These are phyloP conservation scores for Diaporthe vexans DNA, from an alignment of 2,329 filamentous ascomycete species.

Conservation along the genomic window DNA sequence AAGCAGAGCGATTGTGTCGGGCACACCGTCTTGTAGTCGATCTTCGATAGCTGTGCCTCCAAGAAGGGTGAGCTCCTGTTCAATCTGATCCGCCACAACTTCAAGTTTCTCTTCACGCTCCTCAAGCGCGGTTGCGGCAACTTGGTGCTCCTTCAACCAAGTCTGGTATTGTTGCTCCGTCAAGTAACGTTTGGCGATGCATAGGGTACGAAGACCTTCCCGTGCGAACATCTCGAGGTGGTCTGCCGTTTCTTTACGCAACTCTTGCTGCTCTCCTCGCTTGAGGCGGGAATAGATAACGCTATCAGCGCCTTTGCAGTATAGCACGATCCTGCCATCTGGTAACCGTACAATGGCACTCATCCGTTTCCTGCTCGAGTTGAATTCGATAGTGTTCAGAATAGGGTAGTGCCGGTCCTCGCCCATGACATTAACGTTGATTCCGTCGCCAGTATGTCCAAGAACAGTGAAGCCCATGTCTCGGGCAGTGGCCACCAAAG, in stretches of 20 bases:
- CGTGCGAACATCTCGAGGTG: slow-evolving; percentile 97
- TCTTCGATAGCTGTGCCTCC: slow-evolving; percentile 98
- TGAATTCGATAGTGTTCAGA: slow-evolving; percentile 96
- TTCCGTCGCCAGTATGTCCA: slow-evolving; percentile 82
- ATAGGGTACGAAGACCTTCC: slow-evolving; percentile 94
- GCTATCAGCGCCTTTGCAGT: slow-evolving; percentile 98
- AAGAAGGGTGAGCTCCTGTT: slow-evolving; percentile 87
- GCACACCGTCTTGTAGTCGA: slow-evolving; percentile 94
- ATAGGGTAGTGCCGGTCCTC: slow-evolving; percentile 88
- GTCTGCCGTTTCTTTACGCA: slow-evolving; percentile 87
- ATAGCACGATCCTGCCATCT: slow-evolving; percentile 87
- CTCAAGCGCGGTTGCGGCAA: slow-evolving; percentile 85
- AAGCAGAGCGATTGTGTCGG: slow-evolving; percentile 92
- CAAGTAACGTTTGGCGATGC: slow-evolving; percentile 87
- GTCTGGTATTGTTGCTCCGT: slow-evolving; percentile 84
- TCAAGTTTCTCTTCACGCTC: slow-evolving; percentile 95
- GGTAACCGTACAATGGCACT: slow-evolving; percentile 97
- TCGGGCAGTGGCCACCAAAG: slow-evolving; percentile 91
- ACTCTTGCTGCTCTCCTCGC: slow-evolving; percentile 85
- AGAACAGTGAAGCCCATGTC: slow-evolving; percentile 97
- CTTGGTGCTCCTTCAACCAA: slow-evolving; percentile 90
- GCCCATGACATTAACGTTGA: slow-evolving; percentile 89
- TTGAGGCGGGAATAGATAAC: slow-evolving; percentile 95
- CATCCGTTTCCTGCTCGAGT: slow-evolving; percentile 97
- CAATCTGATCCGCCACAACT: slow-evolving; percentile 88